A percentile compares a stretch with the other conserved stretches of the same genome.
Evolutionary conservation across 2,329 filamentous ascomycete species (phyloP).

Genomic region (Stachybotrys echinatus): DNA sequence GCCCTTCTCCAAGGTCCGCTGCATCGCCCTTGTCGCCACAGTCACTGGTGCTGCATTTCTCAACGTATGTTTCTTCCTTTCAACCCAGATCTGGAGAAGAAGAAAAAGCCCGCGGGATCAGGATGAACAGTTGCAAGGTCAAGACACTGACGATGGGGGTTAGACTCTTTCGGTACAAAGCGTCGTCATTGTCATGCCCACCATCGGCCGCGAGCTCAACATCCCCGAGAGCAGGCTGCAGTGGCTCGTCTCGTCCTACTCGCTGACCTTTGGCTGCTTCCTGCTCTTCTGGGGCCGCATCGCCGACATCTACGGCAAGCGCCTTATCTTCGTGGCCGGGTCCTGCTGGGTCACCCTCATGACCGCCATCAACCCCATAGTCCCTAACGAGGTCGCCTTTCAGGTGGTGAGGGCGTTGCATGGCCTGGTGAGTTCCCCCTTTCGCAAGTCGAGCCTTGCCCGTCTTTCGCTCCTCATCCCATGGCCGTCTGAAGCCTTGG

Average conservation of each 20-base stretch:
- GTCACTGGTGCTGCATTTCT: slow-evolving; percentile 51
- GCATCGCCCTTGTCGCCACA: slow-evolving; percentile 49
- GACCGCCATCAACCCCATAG: slow-evolving; percentile 56
- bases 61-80: slow-evolving; percentile 37
- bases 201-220: slow-evolving; percentile 49
- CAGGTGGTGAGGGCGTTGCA: slow-evolving; percentile 62
- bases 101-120: no score
- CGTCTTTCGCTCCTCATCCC: not conserved
- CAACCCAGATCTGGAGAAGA: no score
- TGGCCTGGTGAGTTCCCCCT: slow-evolving; percentile 39
- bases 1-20: slow-evolving; percentile 42
- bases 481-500: not conserved
- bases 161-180: slow-evolving; percentile 21
- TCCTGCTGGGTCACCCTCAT: slow-evolving; percentile 58
- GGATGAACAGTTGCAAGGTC: no score
- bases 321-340: slow-evolving; percentile 58
- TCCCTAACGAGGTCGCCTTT: slow-evolving; percentile 63
- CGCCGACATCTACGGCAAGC: slow-evolving; percentile 62
- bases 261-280: slow-evolving; percentile 63
- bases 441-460: no score
- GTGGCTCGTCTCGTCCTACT: slow-evolving; percentile 64
- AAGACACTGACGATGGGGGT: no score
- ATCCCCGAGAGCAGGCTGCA: slow-evolving; percentile 56
- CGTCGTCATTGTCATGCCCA: slow-evolving; percentile 39
- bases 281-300: slow-evolving; percentile 63